Conservation (phyloP, 768 basidiomycete genomes). For the Paxillus involutus region DNA sequence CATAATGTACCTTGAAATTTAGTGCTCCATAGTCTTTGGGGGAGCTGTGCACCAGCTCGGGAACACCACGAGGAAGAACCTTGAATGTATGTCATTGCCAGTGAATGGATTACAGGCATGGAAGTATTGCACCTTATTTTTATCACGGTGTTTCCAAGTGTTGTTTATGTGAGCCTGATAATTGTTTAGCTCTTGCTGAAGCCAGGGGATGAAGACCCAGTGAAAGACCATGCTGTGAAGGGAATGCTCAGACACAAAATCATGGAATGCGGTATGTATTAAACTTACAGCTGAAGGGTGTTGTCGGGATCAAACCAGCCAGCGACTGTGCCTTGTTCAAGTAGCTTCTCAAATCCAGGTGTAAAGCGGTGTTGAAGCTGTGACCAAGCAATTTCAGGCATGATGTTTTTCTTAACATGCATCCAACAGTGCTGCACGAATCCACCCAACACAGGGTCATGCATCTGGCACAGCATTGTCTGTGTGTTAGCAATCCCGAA, state of each 20-base stretch:
- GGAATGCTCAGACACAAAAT: not conserved
- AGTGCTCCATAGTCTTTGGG: slow-evolving; percentile 26
- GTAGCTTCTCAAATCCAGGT: slow-evolving; percentile 35
- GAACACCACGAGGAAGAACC: slow-evolving; percentile 38
- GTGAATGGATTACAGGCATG: too few species aligned
- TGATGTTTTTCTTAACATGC: slow-evolving; percentile 37
- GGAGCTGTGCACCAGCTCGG: slow-evolving; percentile 32
- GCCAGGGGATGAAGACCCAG: slow-evolving; percentile 4
- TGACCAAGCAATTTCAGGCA: slow-evolving; percentile 44
- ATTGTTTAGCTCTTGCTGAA: slow-evolving; percentile 1
- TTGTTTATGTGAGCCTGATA: slow-evolving; percentile 1
- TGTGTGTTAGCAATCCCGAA: too few species aligned
- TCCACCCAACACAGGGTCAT: too few species aligned
- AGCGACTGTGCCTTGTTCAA: slow-evolving; percentile 29
- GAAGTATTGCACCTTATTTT: not conserved
- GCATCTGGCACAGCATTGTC: too few species aligned
- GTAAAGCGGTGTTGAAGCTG: slow-evolving; percentile 26
- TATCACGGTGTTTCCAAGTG: not conserved
- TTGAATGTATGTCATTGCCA: not conserved
- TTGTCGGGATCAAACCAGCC: slow-evolving; percentile 31
- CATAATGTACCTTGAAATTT: slow-evolving; percentile 35
- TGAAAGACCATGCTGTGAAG: not conserved
- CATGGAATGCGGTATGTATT: not conserved
- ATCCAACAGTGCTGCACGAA: too few species aligned
- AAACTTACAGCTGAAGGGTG: slow-evolving; percentile 21